Percentiles rank a stretch among this genome's conserved stretches.
Conservation (phyloP, 495 filamentous ascomycete species). For the Annulohypoxylon maeteangense region DNA sequence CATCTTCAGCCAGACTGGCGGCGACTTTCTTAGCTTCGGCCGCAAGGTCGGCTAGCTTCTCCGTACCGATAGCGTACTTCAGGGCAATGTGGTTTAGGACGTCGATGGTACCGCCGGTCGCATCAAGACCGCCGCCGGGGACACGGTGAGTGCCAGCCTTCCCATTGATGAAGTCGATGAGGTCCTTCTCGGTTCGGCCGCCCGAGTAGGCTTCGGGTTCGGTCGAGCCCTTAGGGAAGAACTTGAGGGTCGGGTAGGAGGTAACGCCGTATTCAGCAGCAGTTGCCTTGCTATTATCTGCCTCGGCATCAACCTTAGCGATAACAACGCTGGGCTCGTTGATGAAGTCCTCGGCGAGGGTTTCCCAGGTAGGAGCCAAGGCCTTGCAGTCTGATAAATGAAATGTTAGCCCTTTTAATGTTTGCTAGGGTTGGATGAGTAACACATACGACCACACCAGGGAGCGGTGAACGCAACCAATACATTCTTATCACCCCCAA, state of each 20-base stretch:
- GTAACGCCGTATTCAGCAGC: conserved; percentile 81
- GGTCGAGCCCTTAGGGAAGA: conserved; percentile 89
- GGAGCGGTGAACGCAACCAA: conserved; percentile 96
- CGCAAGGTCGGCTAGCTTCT: conserved; percentile 66
- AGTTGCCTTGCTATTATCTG: conserved; percentile 79
- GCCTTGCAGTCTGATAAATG: conserved; percentile 85
- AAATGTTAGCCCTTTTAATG: conserved; percentile 42
- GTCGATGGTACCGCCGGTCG: conserved; percentile 82
- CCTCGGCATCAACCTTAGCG: conserved; percentile 94
- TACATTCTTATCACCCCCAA: conserved; percentile 90
- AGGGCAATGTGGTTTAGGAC: conserved; percentile 77
- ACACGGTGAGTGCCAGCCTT: conserved; percentile 89
- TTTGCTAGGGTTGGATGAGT: not conserved
- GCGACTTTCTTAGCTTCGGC: conserved; percentile 77
- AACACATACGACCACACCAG: conserved; percentile 92
- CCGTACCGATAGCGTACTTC: conserved; percentile 69
- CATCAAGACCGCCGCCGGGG: conserved; percentile 82
- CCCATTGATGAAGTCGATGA: conserved; percentile 85
- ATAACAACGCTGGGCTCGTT: conserved; percentile 81
- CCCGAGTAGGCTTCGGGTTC: conserved; percentile 77
- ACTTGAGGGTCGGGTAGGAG: conserved; percentile 97
- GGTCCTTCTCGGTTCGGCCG: conserved; percentile 78
- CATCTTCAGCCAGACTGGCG: conserved; percentile 68
- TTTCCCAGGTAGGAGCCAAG: conserved; percentile 92
- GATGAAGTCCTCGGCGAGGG: conserved; percentile 82